Conservation (phyloP, 2,329 filamentous ascomycete genomes). For the Colletotrichum siamense region DNA sequence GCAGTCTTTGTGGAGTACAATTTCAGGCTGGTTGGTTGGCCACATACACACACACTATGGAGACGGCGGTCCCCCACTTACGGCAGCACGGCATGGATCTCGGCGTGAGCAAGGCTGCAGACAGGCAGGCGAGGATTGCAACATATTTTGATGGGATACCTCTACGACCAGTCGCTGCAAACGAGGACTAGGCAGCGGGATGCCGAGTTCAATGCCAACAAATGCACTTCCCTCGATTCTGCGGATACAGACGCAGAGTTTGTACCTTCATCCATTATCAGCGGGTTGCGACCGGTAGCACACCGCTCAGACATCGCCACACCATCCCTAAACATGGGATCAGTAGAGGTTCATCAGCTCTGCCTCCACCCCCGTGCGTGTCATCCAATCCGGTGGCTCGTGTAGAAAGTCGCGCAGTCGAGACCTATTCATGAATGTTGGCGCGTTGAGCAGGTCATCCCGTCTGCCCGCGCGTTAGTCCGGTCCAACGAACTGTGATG, state of each 20-base stretch:
- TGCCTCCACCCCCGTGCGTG: neutral
- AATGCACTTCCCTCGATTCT: neutral
- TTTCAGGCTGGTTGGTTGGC: neutral
- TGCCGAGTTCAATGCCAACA: neutral
- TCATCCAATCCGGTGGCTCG: neutral
- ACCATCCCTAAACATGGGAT: neutral
- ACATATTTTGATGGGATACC: neutral
- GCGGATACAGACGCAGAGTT: neutral
- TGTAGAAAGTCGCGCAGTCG: neutral
- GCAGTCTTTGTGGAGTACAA: neutral
- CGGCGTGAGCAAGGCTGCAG: neutral
- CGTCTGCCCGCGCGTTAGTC: neutral
- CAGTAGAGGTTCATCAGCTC: neutral
- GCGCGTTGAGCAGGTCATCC: neutral
- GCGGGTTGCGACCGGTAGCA: neutral
- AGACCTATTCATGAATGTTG: neutral
- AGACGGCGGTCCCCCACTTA: neutral
- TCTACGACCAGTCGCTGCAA: neutral
- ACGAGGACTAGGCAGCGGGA: neutral
- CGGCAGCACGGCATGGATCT: neutral
- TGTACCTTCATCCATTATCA: neutral
- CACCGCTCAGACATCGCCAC: neutral
- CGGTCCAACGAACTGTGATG: neutral
- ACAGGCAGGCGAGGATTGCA: neutral
- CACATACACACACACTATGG: neutral